These are phyloP conservation scores for Ensete ventricosum DNA, from an alignment of 176 grass and related monocot species.

Conservation along the genomic window DNA sequence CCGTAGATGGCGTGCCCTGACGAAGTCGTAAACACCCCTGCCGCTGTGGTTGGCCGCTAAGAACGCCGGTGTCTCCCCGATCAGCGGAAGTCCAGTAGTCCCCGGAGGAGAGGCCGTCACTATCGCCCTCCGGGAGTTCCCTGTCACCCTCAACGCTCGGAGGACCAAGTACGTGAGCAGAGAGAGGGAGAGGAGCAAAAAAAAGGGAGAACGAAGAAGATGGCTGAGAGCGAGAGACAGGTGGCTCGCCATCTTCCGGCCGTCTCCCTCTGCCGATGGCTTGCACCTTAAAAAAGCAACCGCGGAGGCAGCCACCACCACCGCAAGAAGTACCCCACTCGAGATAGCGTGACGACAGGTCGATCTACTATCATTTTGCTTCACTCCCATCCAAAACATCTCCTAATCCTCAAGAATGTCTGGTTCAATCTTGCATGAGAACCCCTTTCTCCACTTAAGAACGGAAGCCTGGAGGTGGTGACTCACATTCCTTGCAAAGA, in stretches of 20 bases:
- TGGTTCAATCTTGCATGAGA: no score
- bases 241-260: neutral
- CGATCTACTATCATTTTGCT: no score
- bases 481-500: no score
- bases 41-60: constrained; percentile 45
- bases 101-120: constrained; percentile 22
- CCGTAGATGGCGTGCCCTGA: constrained; percentile 42
- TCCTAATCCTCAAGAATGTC: no score
- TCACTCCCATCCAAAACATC: no score
- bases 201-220: neutral
- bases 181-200: neutral
- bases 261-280: no score
- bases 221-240: neutral
- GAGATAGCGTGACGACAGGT: no score
- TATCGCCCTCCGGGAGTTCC: neutral
- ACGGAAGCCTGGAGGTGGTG: no score
- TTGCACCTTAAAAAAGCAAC: no score
- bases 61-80: constrained; percentile 61
- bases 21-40: constrained; percentile 79
- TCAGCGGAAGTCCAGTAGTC: constrained; percentile 21
- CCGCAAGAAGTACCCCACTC: neutral
- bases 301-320: neutral
- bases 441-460: no score
- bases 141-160: constrained; percentile 1
- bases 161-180: constrained; percentile 8